Conservation (phyloP, 257 asterid genomes). For the Thymus mandschuricus region DNA sequence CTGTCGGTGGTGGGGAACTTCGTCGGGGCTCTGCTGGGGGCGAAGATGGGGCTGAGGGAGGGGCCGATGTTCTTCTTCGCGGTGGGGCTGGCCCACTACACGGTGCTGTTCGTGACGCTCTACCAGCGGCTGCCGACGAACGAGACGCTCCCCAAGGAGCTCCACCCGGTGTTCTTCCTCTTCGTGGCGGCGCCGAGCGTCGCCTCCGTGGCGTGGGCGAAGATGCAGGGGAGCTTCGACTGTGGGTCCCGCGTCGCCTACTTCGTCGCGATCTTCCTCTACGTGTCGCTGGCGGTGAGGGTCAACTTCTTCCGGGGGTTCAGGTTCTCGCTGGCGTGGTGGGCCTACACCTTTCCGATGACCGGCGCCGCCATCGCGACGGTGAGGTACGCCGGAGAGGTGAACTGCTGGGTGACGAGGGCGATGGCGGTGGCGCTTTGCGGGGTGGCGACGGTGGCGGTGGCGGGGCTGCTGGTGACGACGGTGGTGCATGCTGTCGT, state of each 20-base stretch:
- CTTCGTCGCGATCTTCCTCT: slow-evolving; percentile 89
- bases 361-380: slow-evolving; percentile 81
- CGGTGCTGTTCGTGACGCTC: slow-evolving; percentile 78
- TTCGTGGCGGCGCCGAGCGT: slow-evolving; percentile 93
- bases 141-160: slow-evolving; percentile 86
- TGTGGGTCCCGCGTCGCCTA: slow-evolving; percentile 65
- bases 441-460: slow-evolving; percentile 56
- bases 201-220: slow-evolving; percentile 96
- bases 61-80: slow-evolving; percentile 92
- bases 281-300: slow-evolving; percentile 82
- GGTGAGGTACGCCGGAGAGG: slow-evolving; percentile 57
- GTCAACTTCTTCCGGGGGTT: slow-evolving; percentile 86
- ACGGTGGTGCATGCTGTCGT: slow-evolving; percentile 74
- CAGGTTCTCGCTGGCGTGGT: slow-evolving; percentile 86
- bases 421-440: slow-evolving; percentile 51
- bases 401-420: slow-evolving; percentile 45
- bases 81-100: slow-evolving; percentile 89
- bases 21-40: slow-evolving; percentile 90
- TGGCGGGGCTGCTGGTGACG: slow-evolving; percentile 53
- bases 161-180: slow-evolving; percentile 92
- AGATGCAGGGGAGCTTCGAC: slow-evolving; percentile 73
- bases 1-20: slow-evolving; percentile 80
- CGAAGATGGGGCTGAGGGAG: slow-evolving; percentile 83
- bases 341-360: slow-evolving; percentile 98
- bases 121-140: slow-evolving; percentile 95